Base-by-base conservation (phyloP, 495 filamentous ascomycete genomes). In the Penicillium odoratum region DNA sequence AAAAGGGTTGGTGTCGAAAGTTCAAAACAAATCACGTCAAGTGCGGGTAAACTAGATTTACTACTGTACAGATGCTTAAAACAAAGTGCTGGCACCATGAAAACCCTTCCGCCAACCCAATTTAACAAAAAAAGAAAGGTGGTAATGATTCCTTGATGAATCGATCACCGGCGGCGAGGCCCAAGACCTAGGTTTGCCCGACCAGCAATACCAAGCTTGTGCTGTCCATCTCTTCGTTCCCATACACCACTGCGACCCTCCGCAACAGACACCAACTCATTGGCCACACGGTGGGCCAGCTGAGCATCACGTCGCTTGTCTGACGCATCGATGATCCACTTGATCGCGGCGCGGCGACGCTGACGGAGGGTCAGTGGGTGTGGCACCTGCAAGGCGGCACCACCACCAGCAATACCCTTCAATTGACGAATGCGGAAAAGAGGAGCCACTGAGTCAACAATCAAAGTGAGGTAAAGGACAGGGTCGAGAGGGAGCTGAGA, bases 391-490 rank as follows among this genome's bases (percentile, higher is more conserved):
- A 97, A 80, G 15, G 91, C 84, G 11, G 81, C 78, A 70, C 94
- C 94, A 75, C 94, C 94, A 74, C 92, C 92, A 1, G 88, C 89
- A 34, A 89, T 81, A 61, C 91, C 91, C 71, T 85, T 89, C 66
- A 88, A 81, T 33, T 78, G 78, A 25, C 85, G 82, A 65, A 98
- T 84, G 30, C 87, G 88, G 64, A 98, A 74, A 25, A 98, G 79
- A 21, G 94, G 94, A 11, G 92, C 91, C n/a, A 98, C 88, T 10
- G 91, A 96, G 80, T 98, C 94, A 68, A 98, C 87, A n/a, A 93
- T 91, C 38, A 93, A 74, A 0, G 86, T 89, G 40, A 97, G 84
- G 74, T 92, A 92, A 45, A 84, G 77, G 31, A 92, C 76, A 9
- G 92, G 87, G 74, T 95, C 83, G 18, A 90, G 79, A 7, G 90